phyloP scores from a whole-genome alignment of 441 rosid species.

The Syzygium malaccense region DNA sequence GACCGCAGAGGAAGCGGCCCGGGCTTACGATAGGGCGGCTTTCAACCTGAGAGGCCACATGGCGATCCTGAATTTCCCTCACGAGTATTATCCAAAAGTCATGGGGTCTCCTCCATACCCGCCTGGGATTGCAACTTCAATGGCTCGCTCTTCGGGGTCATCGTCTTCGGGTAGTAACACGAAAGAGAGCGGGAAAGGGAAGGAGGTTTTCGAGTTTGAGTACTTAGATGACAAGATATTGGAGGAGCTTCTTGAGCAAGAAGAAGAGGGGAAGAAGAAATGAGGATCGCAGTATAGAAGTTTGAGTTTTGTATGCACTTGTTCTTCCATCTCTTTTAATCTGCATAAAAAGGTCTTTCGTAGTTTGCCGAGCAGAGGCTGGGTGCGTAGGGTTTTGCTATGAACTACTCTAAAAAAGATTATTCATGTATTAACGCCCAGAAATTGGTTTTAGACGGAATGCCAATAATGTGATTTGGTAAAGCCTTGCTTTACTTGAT shows the following conservation, averaged over 20 bases:
- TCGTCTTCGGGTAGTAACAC: not conserved
- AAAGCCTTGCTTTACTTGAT: not conserved
- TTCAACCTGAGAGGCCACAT: constrained; percentile 40
- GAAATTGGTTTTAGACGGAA: not conserved
- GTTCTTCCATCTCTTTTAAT: not conserved
- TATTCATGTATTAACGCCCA: not conserved
- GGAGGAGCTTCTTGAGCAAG: constrained; percentile 54
- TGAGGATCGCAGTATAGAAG: not conserved
- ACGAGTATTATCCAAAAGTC: constrained; percentile 30
- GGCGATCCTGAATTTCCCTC: constrained; percentile 52
- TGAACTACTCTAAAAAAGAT: not conserved
- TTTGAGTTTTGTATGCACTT: not conserved
- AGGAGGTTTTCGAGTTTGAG: constrained; percentile 52
- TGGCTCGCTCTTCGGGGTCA: not conserved
- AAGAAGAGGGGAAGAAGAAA: constrained; percentile 33
- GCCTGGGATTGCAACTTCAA: not conserved
- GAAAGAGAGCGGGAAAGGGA: constrained; percentile 12
- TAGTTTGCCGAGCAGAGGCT: not conserved
- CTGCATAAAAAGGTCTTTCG: not conserved
- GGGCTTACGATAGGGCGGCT: constrained; percentile 59
- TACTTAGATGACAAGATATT: constrained; percentile 47
- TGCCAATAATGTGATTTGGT: not conserved
- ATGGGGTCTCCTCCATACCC: constrained; percentile 18
- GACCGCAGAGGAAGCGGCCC: constrained; percentile 56
- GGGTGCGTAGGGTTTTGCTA: not conserved